Evolutionary conservation across 2,329 filamentous ascomycete genomes (phyloP), one percentile per base, ranked within the genome.

Genomic region (Zasmidium citrigriseum): DNA sequence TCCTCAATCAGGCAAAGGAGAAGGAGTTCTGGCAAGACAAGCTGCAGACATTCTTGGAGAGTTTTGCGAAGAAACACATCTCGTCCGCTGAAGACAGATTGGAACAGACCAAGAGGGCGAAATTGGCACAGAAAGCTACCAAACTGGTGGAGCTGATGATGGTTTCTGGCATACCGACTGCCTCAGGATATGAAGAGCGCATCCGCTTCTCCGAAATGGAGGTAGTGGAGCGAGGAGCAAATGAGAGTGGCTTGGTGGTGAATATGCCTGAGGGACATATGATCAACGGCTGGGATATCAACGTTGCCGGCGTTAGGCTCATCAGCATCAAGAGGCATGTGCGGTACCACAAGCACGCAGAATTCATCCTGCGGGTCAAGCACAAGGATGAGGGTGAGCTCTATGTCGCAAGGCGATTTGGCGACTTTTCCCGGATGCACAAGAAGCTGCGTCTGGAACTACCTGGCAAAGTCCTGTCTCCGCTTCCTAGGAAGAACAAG

Each of bases 11-110:
- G 81, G 95, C 95, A 21, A 89, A 86, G 71, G 95, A 99, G 83
- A 96, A 98, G 83, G 95, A 99, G 77, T 99, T 99, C 71, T 99
- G 95, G 95, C 95, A 99, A 78, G 92, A 98, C 73, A 98, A 96
- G 75, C 80, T 99, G 60, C 95, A 99, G 80, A 86, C 93, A 72
- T 99, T 99, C 71, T 83, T 99, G 22, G 93, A 98, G 75, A 97
- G 92, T 0, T 99, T 99, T 74, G 93, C 95, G 14, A 95, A 89
- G 72, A 99, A 98, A 75, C 90, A 93, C 73, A 97, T 99, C 46
- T 98, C 93, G 1, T 96, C 93, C 4, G 97, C 93, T 4, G 95
- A 98, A 77, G 95, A 99, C 73, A 86, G 95, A 3, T 79, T 98
- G 25, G 95, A 99, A 77, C 92, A 97, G 76, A 98, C 95, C 10